A percentile compares a stretch with the other conserved stretches of the same genome.
phyloP scores from a whole-genome alignment of 1,139 yeast genomes.

The Taphrina pruni region DNA sequence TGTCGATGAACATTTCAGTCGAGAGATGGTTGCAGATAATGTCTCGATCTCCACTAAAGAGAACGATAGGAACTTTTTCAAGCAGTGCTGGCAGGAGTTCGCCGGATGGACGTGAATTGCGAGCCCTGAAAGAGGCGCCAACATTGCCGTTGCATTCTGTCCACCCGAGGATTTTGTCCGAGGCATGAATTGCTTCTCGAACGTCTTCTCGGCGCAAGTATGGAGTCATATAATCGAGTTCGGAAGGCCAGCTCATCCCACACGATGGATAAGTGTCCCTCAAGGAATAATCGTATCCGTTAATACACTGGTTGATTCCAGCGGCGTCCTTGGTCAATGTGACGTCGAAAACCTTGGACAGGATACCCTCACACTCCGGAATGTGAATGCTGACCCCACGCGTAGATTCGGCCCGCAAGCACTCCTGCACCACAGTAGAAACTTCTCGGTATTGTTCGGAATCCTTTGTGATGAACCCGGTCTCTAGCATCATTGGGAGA shows the following conservation, averaged over 20 bases:
- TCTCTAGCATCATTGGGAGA: conserved; percentile 70
- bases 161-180: conserved; percentile 60
- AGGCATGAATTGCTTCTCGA: conserved; percentile 59
- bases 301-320: conserved; percentile 63
- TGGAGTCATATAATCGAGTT: conserved; percentile 62
- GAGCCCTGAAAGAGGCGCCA: conserved; percentile 59
- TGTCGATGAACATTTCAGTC: conserved; percentile 66
- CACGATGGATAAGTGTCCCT: conserved; percentile 80
- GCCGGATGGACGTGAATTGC: conserved; percentile 65
- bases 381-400: conserved; percentile 48
- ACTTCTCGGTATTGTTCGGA: conserved; percentile 49
- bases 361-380: conserved; percentile 50
- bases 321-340: conserved; percentile 45
- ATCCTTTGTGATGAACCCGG: conserved; percentile 60
- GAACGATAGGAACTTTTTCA: conserved; percentile 64
- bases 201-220: conserved; percentile 67
- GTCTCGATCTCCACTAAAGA: conserved; percentile 89
- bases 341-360: conserved; percentile 47
- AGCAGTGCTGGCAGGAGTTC: conserved; percentile 69
- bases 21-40: conserved; percentile 86
- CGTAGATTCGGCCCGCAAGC: conserved; percentile 50
- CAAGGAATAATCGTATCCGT: conserved; percentile 80
- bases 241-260: conserved; percentile 95
- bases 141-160: conserved; percentile 74
- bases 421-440: conserved; percentile 49